Evolutionary conservation across 2,329 filamentous ascomycete genomes (phyloP), one percentile per base, ranked within the genome.

Genomic region (Trichoderma koningiopsis): DNA sequence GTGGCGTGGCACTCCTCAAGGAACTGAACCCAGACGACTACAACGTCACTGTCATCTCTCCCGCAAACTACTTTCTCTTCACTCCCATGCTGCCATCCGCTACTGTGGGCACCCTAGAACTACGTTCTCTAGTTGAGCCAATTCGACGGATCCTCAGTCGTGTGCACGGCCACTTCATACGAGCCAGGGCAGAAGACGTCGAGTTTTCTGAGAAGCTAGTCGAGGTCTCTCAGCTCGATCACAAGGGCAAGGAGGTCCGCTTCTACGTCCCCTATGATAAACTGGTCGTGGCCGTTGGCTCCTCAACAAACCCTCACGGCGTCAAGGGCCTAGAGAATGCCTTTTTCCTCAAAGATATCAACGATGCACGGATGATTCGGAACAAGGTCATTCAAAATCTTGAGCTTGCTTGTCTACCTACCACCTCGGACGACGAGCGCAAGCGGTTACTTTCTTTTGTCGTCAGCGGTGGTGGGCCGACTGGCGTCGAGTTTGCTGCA

Each of bases 261-360:
- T 99, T 98, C 82, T 99, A 99, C 78, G 86, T 99, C 1, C 96
- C 96, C 0, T 99, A 99, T 78, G 96, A 99, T 79, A 99, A 99
- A 82, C 86, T 99, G 58, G 91, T 99, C 33, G 86, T 99, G 75
- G 94, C 91, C 31, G 94, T 98, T 70, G 95, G 95, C 40, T 97
- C 94, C 24, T 89, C 91, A 22, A 97, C 94, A 16, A 99, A 99
- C 78, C 91, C 94, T 1, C 96, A 99, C 76, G 96, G 96, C 57
- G 96, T 99, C 69, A 94, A 96, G 78, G 96, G 96, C 11, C 86
- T 99, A 14, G 93, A 98, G 74, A 87, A 99, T 78, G 97, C 94
- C 80, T 90, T 94, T 80, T 97, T 97, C 82, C 86, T 99, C 71
- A 99, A 99, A 81, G 92, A 97, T 70, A 96, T 99, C 74, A 91